Base-by-base conservation (phyloP, 345 rosid genomes). In the Hibiscus trionum region DNA sequence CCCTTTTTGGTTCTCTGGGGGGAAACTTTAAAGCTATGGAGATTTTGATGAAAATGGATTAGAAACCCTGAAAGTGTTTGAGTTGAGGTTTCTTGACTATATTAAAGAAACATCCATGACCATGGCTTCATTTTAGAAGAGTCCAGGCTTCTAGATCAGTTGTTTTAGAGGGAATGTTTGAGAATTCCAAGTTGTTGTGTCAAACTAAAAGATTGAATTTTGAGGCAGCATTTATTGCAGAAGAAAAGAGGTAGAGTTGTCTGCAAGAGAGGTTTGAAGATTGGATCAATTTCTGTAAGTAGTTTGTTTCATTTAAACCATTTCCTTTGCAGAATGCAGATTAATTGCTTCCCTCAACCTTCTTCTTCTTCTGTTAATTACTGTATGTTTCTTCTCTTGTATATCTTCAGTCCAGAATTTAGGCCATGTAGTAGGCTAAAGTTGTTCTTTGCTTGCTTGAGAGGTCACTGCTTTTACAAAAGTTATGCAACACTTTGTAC, bases 21-120 rank as follows among this genome's bases (percentile, higher is more conserved):
- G 17, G 3, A 10, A 11, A 24, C 33, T 58, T 52, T 24, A 58
- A 10, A 24, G 61, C 14, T 24, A 26, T 61, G 66, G 67, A 80
- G 77, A 17, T 59, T 39, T 29, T 55, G 15, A 8, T 61, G 12
- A 60, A 14, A 29, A 15, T 27, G 10, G 27, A 57, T 57, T 17
- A 17, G 10, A 53, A 53, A n/a, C 17, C 9, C 24, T n/a, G 3
- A 66, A 66, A 49, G 55, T 65, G 85, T 78, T 55, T 57, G 62
- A 61, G 56, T 74, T 61, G 5, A 19, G 3, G 16, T 12, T 74
- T 69, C 44, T 39, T 39, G 11, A 39, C 44, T 7, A 39, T 39
- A 7, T 39, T 8, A 39, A 7, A 39, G 44, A 39, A 39, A 7
- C 44, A 39, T 39, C 44, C 10, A 39, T 39, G 6, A 35, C 37